Evolutionary conservation across 106 monocot species (phyloP).

Genomic region (Platanthera guangdongensis): DNA sequence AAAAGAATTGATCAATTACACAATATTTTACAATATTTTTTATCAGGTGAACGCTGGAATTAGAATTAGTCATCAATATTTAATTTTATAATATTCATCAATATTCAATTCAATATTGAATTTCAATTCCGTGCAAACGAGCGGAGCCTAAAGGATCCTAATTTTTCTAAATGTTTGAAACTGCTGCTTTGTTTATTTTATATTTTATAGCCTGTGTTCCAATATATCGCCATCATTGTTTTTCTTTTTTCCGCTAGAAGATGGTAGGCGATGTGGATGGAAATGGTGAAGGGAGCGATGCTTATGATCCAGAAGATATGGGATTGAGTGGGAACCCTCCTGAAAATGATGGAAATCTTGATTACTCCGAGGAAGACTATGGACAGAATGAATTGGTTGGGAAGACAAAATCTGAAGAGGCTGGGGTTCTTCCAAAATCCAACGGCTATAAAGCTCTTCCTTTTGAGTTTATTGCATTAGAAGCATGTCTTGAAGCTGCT

Average conservation of each 20-base stretch:
- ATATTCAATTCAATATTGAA: no score
- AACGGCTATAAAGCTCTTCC: slow-evolving; percentile 26
- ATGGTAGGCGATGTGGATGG: slow-evolving; percentile 1
- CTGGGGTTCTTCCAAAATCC: not conserved
- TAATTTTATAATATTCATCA: no score
- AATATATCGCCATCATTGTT: not conserved
- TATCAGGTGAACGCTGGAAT: no score
- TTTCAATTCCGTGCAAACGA: no score
- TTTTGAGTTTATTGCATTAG: slow-evolving; percentile 67
- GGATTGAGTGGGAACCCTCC: not conserved
- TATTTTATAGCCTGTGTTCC: not conserved
- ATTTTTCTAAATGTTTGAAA: not conserved
- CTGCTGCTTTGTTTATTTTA: not conserved
- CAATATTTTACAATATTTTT: no score
- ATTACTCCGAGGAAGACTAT: not conserved
- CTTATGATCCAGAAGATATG: slow-evolving; percentile 8
- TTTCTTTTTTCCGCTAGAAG: not conserved
- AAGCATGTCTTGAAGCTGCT: slow-evolving; percentile 61
- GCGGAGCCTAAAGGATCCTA: no score
- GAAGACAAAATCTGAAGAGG: slow-evolving; percentile 7
- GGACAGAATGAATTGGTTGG: not conserved
- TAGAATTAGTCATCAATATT: no score
- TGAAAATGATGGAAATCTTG: not conserved
- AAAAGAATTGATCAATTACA: no score
- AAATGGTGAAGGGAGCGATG: slow-evolving; percentile 4